These are phyloP conservation scores for Eucalyptus curtisii DNA, from an alignment of 345 rosid species.

Conservation along the genomic window DNA sequence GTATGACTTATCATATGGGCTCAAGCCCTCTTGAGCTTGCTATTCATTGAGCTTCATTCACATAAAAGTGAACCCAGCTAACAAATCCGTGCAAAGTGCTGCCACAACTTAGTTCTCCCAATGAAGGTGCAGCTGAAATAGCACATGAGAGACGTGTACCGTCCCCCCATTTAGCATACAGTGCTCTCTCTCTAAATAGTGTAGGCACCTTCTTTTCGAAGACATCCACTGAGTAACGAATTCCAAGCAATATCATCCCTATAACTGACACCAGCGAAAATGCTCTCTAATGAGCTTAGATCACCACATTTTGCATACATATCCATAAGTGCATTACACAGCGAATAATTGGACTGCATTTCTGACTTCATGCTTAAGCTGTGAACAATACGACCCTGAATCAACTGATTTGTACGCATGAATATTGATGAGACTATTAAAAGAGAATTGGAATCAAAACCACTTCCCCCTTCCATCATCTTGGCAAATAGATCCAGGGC, in stretches of 20 bases:
- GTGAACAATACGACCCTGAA: constrained; percentile 20
- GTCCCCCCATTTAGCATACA: constrained; percentile 25
- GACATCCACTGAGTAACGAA: constrained; percentile 35
- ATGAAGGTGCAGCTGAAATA: constrained; percentile 32
- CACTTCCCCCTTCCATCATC: constrained; percentile 22
- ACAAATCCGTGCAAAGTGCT: constrained; percentile 16
- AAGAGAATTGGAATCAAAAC: constrained; percentile 42
- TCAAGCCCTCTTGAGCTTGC: too few relatives aligned
- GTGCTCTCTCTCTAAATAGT: constrained; percentile 24
- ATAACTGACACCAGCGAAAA: constrained; percentile 16
- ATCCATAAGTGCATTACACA: constrained; percentile 38
- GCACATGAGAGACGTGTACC: constrained; percentile 25
- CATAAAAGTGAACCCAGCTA: too few relatives aligned
- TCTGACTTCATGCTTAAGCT: constrained; percentile 31
- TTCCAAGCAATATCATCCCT: constrained; percentile 56
- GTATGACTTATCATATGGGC: too few relatives aligned
- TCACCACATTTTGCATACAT: constrained; percentile 51
- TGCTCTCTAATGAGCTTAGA: constrained; percentile 23
- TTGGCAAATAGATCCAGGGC: constrained; percentile 20
- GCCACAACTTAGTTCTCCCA: constrained; percentile 19
- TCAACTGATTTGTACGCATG: constrained; percentile 2
- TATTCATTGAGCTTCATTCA: too few relatives aligned
- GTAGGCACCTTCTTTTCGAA: constrained; percentile 23
- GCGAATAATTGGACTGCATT: constrained; percentile 15
- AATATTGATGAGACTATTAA: constrained; percentile 29